These are phyloP conservation scores for Ophiostoma perfectum DNA, from an alignment of 2,329 filamentous ascomycete genomes.

Conservation along the genomic window DNA sequence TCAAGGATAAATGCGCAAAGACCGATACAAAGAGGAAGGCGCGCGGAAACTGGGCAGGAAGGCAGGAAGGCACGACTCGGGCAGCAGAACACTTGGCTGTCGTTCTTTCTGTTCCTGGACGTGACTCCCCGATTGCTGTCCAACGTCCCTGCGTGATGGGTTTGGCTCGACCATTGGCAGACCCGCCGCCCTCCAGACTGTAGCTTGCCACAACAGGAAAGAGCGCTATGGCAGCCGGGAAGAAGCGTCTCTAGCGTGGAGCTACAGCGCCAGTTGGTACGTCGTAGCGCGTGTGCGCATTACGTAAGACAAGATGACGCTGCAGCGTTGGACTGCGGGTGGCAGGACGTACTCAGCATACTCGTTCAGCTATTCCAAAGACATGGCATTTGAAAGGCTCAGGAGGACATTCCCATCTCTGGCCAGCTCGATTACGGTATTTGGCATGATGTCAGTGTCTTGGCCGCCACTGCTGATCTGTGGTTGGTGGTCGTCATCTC, in stretches of 20 bases:
- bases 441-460: constrained; percentile 13
- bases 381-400: not conserved
- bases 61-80: not conserved
- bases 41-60: not conserved
- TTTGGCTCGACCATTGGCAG: not conserved
- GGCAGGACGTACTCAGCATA: not conserved
- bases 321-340: not conserved
- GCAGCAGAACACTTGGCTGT: not conserved
- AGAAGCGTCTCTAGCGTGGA: constrained; percentile 13
- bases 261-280: constrained; percentile 9
- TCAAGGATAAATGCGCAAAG: not conserved
- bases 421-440: not conserved
- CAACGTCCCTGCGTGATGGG: not conserved
- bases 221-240: constrained; percentile 15
- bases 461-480: not conserved
- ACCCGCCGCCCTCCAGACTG: not conserved
- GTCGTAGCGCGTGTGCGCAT: not conserved
- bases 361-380: not conserved
- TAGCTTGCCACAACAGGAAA: constrained; percentile 13
- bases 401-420: not conserved
- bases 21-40: not conserved
- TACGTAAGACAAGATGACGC: constrained; percentile 1
- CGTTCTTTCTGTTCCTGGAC: not conserved
- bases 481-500: not conserved
- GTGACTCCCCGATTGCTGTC: not conserved